Base-by-base conservation (phyloP, 108 stramenopile species). In the Discostella stelligeroides region DNA sequence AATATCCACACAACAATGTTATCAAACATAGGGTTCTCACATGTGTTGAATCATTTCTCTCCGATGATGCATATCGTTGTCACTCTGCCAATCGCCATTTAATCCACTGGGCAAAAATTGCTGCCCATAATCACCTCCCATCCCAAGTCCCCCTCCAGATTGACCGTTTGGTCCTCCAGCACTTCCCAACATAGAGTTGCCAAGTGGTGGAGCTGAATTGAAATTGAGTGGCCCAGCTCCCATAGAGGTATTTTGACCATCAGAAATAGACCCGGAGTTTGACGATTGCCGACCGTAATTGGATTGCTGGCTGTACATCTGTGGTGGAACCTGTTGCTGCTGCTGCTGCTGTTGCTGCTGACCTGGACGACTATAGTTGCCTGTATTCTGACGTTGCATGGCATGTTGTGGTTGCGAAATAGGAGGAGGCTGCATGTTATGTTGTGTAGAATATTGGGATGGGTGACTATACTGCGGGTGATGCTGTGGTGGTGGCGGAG, bases 41-140 rank as follows among this genome's bases (percentile, higher is more conserved):
- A 96, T 96, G 63, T 94, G 88, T 58, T 93, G 93, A 68, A 96
- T 96, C 95, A 96, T 96, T 66, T 90, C 85, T 57, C 93, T 70
- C 45, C 95, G 81, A 75, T 86, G 86, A 24, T 83, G 81, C 72
- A 88, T 90, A 68, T 96, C 93, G n/a, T 84, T 73, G 63, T 92
- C 88, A 68, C 83, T 89, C 66, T 95, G 94, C 94, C 94, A 95
- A 75, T 83, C 88, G 13, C 94, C 90, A 73, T 89, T 90, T 30
- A 88, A 60, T 49, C 77, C 70, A 40, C 64, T 50, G 2, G 77
- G 77, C 47, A 79, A 79, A 66, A 80, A 80, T 51, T 76, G 68
- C 27, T 80, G 67, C 2, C 58, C 72, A 30, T 62, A 75, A 23
- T 69, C 69, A 49, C 45, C 70, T 45, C 55, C 51, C 7, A 23